Base-by-base conservation (phyloP, 371 early-diverging fungal genomes). In the Dichotomocladium elegans region DNA sequence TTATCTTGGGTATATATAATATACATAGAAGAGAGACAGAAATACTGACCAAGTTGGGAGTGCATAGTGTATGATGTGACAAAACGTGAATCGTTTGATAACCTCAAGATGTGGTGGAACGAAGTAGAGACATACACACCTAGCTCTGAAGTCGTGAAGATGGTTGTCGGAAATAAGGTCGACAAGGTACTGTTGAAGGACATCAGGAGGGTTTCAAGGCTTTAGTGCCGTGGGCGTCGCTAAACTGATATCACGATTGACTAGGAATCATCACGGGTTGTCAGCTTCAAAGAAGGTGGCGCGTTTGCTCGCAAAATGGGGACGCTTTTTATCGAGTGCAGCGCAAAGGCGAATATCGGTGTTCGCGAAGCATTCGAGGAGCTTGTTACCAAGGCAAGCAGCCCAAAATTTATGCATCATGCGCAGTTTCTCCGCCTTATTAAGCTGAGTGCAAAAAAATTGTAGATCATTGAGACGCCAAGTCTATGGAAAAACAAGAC, bases 31-130 rank as follows among this genome's bases (percentile, higher is more conserved):
- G 14, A 3, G 30, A 25, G 6, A 17, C 29, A 29, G 30, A 24
- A 22, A 49, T 29, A 14, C 28, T 53, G 9, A 33, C 48, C n/a
- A n/a, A n/a, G n/a, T n/a, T n/a, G n/a, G n/a, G n/a, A n/a, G n/a
- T n/a, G n/a, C n/a, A n/a, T n/a, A 88, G 99, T 96, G 5, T 98
- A 97, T 74, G 99, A 98, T 70, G 96, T 98, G 22, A 88, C 92
- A 58, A 93, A 88, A 58, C 85, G 94, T 35, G 90, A 88, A 51
- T 85, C 96, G 0, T 98, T 98, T 69, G 90, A 92, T 40, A 88
- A 93, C 51, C 79, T 98, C 41, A 81, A 89, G 53, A 83, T 75
- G 10, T 98, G 99, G 99, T 87, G 96, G 66, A 88, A 81, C 31
- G 99, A 98, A 70, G 86, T 96, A 24, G 89, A 90, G 52, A 92